Conservation (phyloP, 352 stramenopile genomes). For the Elongisporangium prolatum region DNA sequence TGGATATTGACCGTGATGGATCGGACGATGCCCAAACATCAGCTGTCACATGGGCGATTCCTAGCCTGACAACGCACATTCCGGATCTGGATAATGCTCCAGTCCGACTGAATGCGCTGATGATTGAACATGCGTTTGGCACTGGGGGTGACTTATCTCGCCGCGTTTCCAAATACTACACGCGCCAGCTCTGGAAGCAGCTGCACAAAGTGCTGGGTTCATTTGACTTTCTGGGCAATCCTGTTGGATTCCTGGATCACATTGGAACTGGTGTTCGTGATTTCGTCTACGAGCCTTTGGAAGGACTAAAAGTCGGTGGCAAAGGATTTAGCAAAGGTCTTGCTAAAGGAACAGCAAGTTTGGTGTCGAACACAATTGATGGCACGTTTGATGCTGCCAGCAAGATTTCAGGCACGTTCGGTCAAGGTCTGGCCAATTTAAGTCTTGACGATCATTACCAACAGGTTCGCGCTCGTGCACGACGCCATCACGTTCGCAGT, state of each 20-base stretch:
- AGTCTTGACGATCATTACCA: slow-evolving; percentile 88
- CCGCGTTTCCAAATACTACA: slow-evolving; percentile 89
- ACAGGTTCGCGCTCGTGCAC: slow-evolving; percentile 71
- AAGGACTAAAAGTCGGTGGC: slow-evolving; percentile 87
- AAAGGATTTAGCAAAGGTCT: slow-evolving; percentile 85
- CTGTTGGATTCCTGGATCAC: slow-evolving; percentile 90
- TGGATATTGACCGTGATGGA: slow-evolving; percentile 27
- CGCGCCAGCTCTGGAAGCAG: slow-evolving; percentile 84
- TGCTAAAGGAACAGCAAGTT: slow-evolving; percentile 82
- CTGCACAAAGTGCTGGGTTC: slow-evolving; percentile 86
- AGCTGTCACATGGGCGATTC: slow-evolving; percentile 69
- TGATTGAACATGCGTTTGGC: slow-evolving; percentile 88
- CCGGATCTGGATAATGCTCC: slow-evolving; percentile 86
- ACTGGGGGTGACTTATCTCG: slow-evolving; percentile 80
- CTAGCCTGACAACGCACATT: slow-evolving; percentile 85
- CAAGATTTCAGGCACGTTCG: slow-evolving; percentile 87
- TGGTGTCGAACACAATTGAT: slow-evolving; percentile 85
- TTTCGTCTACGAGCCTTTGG: slow-evolving; percentile 96
- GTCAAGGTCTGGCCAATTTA: slow-evolving; percentile 80
- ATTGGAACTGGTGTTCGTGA: slow-evolving; percentile 94
- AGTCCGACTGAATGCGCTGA: slow-evolving; percentile 80
- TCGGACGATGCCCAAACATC: slow-evolving; percentile 39
- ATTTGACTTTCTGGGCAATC: slow-evolving; percentile 87
- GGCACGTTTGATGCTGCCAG: slow-evolving; percentile 85
- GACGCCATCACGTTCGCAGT: slow-evolving; percentile 72